Base-by-base conservation (phyloP, 352 stramenopile species). In the Phytophthora colocasiae region DNA sequence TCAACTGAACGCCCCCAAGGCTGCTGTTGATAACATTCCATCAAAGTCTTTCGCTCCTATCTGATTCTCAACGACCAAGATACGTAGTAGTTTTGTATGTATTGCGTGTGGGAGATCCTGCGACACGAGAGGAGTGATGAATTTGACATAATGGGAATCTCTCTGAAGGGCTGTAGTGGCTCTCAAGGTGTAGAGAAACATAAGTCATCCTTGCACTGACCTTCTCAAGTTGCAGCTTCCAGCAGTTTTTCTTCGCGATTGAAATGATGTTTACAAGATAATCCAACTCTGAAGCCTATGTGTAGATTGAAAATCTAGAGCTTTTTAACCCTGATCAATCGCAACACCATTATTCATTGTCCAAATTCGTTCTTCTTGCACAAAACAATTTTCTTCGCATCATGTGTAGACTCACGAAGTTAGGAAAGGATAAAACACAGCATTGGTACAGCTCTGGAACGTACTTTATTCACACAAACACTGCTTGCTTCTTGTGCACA, bases 11-110 rank as follows among this genome's bases (percentile, higher is more conserved):
- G 69, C 66, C 32, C 58, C 77, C 72, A 81, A 76, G 58, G 56
- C 70, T 57, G 17, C 34, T 91, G 82, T 87, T 87, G 82, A 91
- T 69, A 74, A 73, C 66, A 55, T 68, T 76, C 74, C 72, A 87
- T 81, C 74, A 90, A 87, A 83, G 80, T 91, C 83, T 91, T 91
- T 91, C 83, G 83, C 80, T 91, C 80, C 80, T 91, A 91, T 91
- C 80, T 87, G 83, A 89, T 90, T 83, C 72, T 85, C 70, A 78
- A 76, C 60, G 15, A 61, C 17, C 32, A 60, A 40, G 29, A 7
- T 47, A n/a, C n/a, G n/a, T n/a, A n/a, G n/a, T n/a, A 49, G 7
- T 55, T 36, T 31, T 45, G 43, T 38, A 12, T 62, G 6, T 36
- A 11, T 58, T 32, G 24, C 4, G 3, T 58, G 22, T 65, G 3